Percentiles rank a stretch among this genome's conserved stretches.
These are phyloP conservation scores for Sporothrix pallida DNA, from an alignment of 2,329 filamentous ascomycete species.

Conservation along the genomic window DNA sequence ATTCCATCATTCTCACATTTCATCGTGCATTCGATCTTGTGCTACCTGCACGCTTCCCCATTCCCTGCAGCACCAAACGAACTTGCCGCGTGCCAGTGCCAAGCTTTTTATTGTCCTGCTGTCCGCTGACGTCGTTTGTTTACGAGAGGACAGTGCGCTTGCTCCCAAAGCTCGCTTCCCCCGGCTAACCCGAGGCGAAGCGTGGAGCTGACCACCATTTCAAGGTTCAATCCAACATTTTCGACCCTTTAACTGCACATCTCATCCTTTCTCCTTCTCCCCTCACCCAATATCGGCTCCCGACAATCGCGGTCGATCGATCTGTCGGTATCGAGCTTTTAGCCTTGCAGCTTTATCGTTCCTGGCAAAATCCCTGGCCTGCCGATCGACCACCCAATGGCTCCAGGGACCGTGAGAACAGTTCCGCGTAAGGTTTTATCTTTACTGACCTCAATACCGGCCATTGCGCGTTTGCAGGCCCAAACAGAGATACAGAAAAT, in stretches of 20 bases:
- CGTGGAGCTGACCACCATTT: slow-evolving; percentile 9
- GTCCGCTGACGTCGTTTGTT: slow-evolving; percentile 30
- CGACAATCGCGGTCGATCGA: slow-evolving; percentile 20
- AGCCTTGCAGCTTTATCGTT: not conserved
- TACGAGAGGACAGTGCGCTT: slow-evolving; percentile 10
- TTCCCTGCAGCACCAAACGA: not conserved
- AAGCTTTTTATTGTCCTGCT: slow-evolving; percentile 1
- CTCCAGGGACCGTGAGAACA: slow-evolving; percentile 29
- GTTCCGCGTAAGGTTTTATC: slow-evolving; percentile 29
- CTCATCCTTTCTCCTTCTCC: not conserved
- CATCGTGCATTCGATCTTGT: slow-evolving; percentile 18
- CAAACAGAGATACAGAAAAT: not conserved
- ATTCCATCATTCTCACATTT: not conserved
- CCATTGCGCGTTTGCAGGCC: not conserved
- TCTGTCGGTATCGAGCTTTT: not conserved
- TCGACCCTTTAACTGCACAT: not conserved
- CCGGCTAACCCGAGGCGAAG: slow-evolving; percentile 23
- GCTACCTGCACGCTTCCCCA: not conserved
- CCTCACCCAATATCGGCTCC: not conserved
- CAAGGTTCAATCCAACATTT: not conserved
- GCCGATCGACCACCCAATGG: slow-evolving; percentile 21
- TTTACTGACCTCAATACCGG: not conserved
- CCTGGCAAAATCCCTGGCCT: not conserved
- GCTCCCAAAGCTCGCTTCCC: not conserved
- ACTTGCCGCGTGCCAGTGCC: not conserved